Base-by-base conservation (phyloP, 2,329 filamentous ascomycete genomes). In the Exutisphaerella laricina region DNA sequence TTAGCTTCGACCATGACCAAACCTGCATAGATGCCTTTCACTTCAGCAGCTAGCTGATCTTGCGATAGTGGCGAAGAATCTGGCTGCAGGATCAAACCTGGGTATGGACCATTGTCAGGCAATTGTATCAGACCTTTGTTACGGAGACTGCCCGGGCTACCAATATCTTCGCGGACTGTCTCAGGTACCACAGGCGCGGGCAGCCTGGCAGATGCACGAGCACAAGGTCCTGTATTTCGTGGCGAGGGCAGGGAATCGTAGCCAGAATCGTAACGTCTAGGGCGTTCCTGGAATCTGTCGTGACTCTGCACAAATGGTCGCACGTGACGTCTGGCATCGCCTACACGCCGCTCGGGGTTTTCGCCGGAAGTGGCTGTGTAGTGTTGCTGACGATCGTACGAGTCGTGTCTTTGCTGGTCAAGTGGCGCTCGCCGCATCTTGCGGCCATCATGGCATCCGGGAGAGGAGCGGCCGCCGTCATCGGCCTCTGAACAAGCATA, bases 1-100 rank as follows among this genome's bases (percentile, higher is more conserved):
- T 92, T 88, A 17, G 78, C 79, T 59, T 97, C 90, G 0, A 95
- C 85, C 79, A 92, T 86, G 0, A 88, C 82, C 0, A 96, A 66
- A 0, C 85, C 88, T 0, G 82, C 80, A 56, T 95, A 94, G 3
- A 92, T 92, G 0, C 81, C 81, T 45, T 88, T 88, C 0, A 94
- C 84, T 56, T 95, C 88, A 0, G 80, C 79, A 0, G 87, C 78
- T 0, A 95, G 71, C 53, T 94, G 84, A 1, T 88, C 82, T 48
- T 87, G 82, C 0, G 81, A 82, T 5, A 92, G 88, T 4, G 57
- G 54, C 5, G 54, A 56, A 13, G 51, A 51, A 14, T 55, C 48
- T 2, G 58, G 56, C 35, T 58, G 54, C 4, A 53, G 44, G 4
- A 58, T 46, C 18, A 58, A 25, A 4, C 39, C 52, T 4, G 47